Evolutionary conservation across 202 grass and related monocot species (phyloP).

Genomic region (Digitaria exilis): DNA sequence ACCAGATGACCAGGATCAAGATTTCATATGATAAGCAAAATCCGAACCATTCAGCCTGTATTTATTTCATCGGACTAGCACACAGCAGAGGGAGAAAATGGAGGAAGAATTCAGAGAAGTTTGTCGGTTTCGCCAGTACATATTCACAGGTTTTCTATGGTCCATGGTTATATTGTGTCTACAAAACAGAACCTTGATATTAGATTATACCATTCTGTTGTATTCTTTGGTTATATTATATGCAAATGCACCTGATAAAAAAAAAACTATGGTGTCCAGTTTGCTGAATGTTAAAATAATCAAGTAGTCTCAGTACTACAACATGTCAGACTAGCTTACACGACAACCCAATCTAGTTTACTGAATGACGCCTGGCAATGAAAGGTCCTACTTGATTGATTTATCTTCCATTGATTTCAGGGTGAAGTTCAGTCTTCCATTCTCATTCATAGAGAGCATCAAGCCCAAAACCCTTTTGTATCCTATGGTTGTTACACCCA

Average conservation of each 20-base stretch:
- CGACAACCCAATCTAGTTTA: too few species aligned
- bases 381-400: too few species aligned
- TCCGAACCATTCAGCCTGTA: constrained; percentile 7
- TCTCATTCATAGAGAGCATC: too few species aligned
- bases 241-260: background rate
- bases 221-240: constrained; percentile 27
- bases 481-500: too few species aligned
- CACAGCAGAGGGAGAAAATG: constrained; percentile 11
- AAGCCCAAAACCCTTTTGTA: too few species aligned
- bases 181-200: background rate
- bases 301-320: background rate
- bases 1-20: constrained; percentile 68
- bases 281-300: background rate
- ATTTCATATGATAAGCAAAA: constrained; percentile 54
- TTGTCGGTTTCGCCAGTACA: constrained; percentile 27
- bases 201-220: constrained; percentile 10
- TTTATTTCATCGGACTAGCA: constrained; percentile 31
- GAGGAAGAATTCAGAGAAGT: constrained; percentile 1
- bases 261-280: constrained; percentile 7
- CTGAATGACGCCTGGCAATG: too few species aligned
- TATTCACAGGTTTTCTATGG: constrained; percentile 48
- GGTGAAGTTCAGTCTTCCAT: too few species aligned
- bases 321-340: too few species aligned
- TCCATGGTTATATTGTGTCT: constrained; percentile 26
- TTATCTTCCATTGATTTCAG: too few species aligned